Base-by-base conservation (phyloP, 306 rosid species). In the Begonia fuchsioides region DNA sequence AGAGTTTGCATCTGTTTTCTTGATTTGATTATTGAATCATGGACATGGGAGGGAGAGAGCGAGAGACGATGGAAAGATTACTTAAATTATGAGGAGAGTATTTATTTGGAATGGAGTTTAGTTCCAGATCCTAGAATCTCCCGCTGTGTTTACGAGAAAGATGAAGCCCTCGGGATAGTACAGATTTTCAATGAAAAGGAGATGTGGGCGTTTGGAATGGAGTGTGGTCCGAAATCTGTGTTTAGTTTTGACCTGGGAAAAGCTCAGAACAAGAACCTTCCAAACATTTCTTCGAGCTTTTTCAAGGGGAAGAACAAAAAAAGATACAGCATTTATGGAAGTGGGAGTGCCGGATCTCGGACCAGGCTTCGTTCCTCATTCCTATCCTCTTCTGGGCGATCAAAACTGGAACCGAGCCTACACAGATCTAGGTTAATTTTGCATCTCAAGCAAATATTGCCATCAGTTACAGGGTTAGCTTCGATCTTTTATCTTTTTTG, bases 331-430 rank as follows among this genome's bases (percentile, higher is more conserved):
- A 26, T 5, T 26, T 26, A 26, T 0, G 35, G 35, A 41, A 41
- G 12, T 41, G 13, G 45, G 12, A 41, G 12, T 2, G 45, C 10
- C n/a, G n/a, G 84, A 81, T 81, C 79, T 77, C 85, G 92, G 92
- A 81, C 92, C 85, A 76, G 92, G 92, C 92, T 81, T 81, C 92
- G 76, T 81, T 81, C 77, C 77, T 74, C 69, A 71, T 76, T 61
- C 79, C 81, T 59, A 60, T 11, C 77, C 74, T 81, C 76, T 54
- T 58, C 32, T 6, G 18, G 39, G 40, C 11, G 46, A 13, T 32
- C 17, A 15, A 39, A 13, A 16, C 15, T 17, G 16, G 9, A 53
- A 20, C 32, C 51, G 44, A 15, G 51, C 48, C 44, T 49, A 20
- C 40, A 48, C 38, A 67, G 64, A 55, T 26, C 35, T 26, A 26